Base-by-base conservation (phyloP, 257 asterid genomes). In the Ehretia macrophylla region DNA sequence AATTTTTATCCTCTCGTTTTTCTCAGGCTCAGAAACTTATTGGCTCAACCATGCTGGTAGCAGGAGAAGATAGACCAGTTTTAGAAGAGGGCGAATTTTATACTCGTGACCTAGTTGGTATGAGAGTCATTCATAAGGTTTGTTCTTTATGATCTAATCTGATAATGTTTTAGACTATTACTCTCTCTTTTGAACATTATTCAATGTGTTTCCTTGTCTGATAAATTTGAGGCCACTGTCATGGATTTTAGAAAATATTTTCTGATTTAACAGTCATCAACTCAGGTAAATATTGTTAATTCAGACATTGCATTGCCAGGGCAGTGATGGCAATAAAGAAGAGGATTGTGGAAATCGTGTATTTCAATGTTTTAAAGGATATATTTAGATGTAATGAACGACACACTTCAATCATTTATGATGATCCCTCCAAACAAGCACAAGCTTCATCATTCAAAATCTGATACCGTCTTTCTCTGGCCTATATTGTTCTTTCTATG, bases 51-150 rank as follows among this genome's bases (percentile, higher is more conserved):
- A 62, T 91, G 72, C 65, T 91, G 83, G 95, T 85, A 63, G 68
- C 65, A 45, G 84, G 88, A 62, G 83, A 84, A 59, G 90, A 88
- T 75, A 81, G 96, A 74, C 98, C 96, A 19, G 68, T 44, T 47
- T 70, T 91, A 69, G 95, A 88, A 51, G 97, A 91, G 72, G 96
- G 85, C 70, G 98, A 91, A 70, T 84, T 85, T 74, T 91, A 91
- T 63, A 80, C 95, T 19, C 71, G 58, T 66, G 98, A 91, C 61
- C 95, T 91, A 59, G 77, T 91, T 75, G 98, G 98, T 69, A 85
- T 91, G 98, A 68, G 17, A 61, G 86, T 91, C 62, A 68, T 81
- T 70, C 88, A 85, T 53, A 81, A 91, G 98, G 98, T 91, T 60
- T 64, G 76, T 78, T 68, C 67, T 69, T 68, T 55, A 11, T 21